Evolutionary conservation across 139 green algal species (phyloP), one percentile per base, ranked within the genome.

Genomic region (Chlamydomonas incerta): DNA sequence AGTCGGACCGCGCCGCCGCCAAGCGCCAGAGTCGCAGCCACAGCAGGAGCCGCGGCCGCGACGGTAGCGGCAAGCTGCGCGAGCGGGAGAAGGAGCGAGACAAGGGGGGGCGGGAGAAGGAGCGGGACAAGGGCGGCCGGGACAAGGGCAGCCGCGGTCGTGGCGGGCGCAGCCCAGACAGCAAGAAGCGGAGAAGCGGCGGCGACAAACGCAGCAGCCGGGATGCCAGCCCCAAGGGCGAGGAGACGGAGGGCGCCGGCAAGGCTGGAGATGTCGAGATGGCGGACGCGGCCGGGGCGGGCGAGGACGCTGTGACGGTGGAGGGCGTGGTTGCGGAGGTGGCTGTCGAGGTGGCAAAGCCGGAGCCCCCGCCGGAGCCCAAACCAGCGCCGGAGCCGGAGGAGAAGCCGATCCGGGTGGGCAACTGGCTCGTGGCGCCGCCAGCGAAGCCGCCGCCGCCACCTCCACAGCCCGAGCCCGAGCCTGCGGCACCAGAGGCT

Each of bases 11-110:
- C 33, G n/a, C 37, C 34, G 15, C 35, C 47, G 46, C 18, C 31
- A 80, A 52, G 52, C 73, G 73, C 20, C 33, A 57, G 17, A 75
- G 79, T 66, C 79, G 46, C 1, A 57, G 66, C 66, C 79, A 47
- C 46, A 37, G 60, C 60, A 24, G 31, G 60, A 11, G 60, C 60
- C 60, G 57, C 20, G 57, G 57, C 10, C 57, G 72, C 3, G 47
- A 23, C 72, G 72, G 50, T 29, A 15, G 50, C 41, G 57, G 57
- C 20, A 63, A 26, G 57, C 57, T 8, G 57, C 41, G 41, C 8
- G 41, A 50, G 41, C 41, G 41, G 41, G 41, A 68, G 24, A 68
- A 23, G 11, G 28, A 23, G 62, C 24, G 62, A 13, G 62, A 31
- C 62, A 14, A 14, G 62, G n/a, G n/a, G n/a, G n/a, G n/a, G n/a